Base-by-base conservation (phyloP, 2,329 filamentous ascomycete species). In the Orbilia oligospora region DNA sequence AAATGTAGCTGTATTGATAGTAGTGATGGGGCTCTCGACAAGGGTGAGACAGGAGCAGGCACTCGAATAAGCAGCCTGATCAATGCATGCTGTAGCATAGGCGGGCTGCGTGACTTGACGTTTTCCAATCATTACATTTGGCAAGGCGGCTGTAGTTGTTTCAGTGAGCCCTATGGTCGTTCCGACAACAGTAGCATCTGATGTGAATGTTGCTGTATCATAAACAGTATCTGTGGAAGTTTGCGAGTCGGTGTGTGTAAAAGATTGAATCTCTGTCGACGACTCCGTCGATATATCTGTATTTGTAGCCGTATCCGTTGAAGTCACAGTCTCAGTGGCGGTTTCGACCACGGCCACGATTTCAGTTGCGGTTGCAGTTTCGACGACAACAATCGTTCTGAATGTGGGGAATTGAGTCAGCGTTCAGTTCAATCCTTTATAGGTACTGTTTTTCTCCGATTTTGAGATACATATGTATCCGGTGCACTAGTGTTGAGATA, bases 31-130 rank as follows among this genome's bases (percentile, higher is more conserved):
- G 44, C n/a, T 44, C 16, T 16, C 10, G 38, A 4, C 38, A 4
- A 1, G 16, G 12, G 44, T 20, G 55, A 71, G 41, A 22, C 67
- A 71, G 49, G 24, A 51, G 55, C 67, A 71, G 9, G 67, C 67
- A 18, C 44, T 63, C 2, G 55, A 61, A 30, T 51, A 71, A 0
- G 24, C 14, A 10, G n/a, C 6, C 44, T 44, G 51, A 18, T 10
- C 8, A 10, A 16, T 24, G 9, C 66, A 49, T 14, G 2, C 3
- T 8, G 63, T 16, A 5, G 18, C 33, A 27, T 61, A 61, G 12
- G 1, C 33, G 12, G 12, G 36, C 41, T 1, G 20, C 0, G 16
- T 33, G 10, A 0, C 36, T 3, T 38, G 30, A 24, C 56, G 56
- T 27, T 61, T 61, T 10, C 1, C 3, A 41, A 58, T 30, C 3